Evolutionary conservation across 805 yeast genomes (phyloP).

Genomic region (Zygotorulaspora chibaensis): DNA sequence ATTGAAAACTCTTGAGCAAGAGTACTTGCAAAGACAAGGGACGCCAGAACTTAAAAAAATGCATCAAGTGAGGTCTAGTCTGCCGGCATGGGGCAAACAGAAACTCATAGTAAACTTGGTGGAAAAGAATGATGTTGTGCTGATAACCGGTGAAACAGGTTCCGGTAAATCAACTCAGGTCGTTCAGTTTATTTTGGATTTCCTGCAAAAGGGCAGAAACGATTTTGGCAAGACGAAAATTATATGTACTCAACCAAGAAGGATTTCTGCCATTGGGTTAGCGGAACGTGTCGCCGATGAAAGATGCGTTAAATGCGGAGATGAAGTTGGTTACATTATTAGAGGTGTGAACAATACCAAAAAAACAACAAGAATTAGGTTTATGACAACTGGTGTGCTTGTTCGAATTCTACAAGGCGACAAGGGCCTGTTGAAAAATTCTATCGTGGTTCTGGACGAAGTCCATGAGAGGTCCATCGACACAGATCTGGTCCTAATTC

Average conservation of each 20-base stretch:
- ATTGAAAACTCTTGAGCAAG: conserved; percentile 32
- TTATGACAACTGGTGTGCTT: conserved; percentile 90
- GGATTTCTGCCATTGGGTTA: conserved; percentile 90
- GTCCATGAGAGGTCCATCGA: conserved; percentile 96
- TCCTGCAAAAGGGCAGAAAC: conserved; percentile 43
- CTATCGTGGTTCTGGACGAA: conserved; percentile 82
- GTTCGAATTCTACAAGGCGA: conserved; percentile 71
- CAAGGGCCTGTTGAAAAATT: conserved; percentile 43
- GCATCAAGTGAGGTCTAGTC: conserved; percentile 44
- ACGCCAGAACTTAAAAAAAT: conserved; percentile 38
- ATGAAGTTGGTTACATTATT: conserved; percentile 82
- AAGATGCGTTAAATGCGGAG: conserved; percentile 44
- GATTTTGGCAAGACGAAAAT: conserved; percentile 52
- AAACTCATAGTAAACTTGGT: conserved; percentile 54
- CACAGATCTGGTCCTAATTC: conserved; percentile 75
- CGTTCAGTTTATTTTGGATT: conserved; percentile 82
- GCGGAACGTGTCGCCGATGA: conserved; percentile 92
- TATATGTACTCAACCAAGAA: conserved; percentile 90
- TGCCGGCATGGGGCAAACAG: conserved; percentile 84
- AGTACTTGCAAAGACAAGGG: conserved; percentile 35
- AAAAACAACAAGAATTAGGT: conserved; percentile 63
- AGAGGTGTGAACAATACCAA: conserved; percentile 79
- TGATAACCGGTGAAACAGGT: conserved; percentile 96
- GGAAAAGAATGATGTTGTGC: conserved; percentile 54
- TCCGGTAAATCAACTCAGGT: conserved; percentile 96